Evolutionary conservation across 306 rosid species (phyloP).

Genomic region (Alnus glutinosa): DNA sequence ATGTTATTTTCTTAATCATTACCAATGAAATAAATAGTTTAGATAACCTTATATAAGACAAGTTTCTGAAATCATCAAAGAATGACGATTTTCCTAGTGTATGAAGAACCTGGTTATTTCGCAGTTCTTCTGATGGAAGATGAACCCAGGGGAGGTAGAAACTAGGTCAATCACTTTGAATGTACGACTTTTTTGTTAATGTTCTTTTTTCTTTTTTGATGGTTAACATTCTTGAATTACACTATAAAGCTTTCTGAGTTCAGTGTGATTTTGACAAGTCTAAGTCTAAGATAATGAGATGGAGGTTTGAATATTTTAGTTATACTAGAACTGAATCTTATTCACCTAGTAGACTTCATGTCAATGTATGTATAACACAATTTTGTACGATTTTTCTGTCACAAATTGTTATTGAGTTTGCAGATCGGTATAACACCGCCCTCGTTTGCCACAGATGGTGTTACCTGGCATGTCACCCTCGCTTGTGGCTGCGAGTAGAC

Average conservation of each 20-base stretch:
- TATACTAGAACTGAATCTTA: background rate
- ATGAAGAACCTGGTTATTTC: background rate
- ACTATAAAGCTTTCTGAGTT: background rate
- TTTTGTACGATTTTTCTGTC: slow-evolving; percentile 42
- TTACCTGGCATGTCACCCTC: slow-evolving; percentile 95
- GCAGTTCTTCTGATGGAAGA: background rate
- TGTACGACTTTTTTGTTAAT: background rate
- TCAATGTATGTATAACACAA: slow-evolving; percentile 13
- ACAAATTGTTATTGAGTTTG: slow-evolving; percentile 80
- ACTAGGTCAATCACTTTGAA: background rate
- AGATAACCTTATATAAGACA: no score
- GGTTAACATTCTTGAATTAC: background rate
- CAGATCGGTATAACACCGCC: slow-evolving; percentile 99
- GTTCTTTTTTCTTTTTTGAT: background rate
- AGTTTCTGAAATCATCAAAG: no score
- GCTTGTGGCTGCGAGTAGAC: slow-evolving; percentile 92
- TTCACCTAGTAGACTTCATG: background rate
- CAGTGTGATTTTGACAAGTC: background rate
- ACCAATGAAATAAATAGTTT: no score
- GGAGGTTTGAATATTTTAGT: background rate
- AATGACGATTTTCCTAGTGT: background rate
- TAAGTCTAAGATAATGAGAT: background rate
- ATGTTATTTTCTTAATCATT: background rate
- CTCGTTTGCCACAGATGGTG: slow-evolving; percentile 99
- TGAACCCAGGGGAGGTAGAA: background rate